Percentiles rank a stretch among this genome's conserved stretches.
Evolutionary conservation across 1,284 basidiomycete genomes (phyloP).

Genomic region (Puccinia triticina): DNA sequence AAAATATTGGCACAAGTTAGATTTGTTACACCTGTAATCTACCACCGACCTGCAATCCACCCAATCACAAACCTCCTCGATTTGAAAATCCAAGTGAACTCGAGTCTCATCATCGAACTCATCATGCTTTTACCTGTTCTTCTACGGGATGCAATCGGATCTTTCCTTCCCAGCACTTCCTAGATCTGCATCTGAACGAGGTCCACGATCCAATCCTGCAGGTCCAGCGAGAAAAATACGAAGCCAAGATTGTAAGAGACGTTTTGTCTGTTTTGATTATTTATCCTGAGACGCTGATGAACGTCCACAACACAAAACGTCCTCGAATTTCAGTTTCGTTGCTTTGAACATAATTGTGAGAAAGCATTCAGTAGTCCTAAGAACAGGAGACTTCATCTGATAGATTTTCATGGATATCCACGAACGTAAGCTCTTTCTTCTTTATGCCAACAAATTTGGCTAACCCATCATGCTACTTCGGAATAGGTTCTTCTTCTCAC

Average conservation of each 20-base stretch:
- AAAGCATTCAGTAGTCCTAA: constrained; percentile 29
- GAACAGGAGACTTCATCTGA: constrained; percentile 44
- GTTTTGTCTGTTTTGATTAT: not conserved
- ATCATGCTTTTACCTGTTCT: constrained; percentile 47
- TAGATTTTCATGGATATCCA: constrained; percentile 41
- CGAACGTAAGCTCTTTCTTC: constrained; percentile 32
- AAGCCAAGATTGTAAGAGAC: constrained; percentile 1
- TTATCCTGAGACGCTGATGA: not conserved
- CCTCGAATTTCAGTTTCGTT: constrained; percentile 23
- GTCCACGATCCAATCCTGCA: constrained; percentile 34
- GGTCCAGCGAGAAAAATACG: not conserved
- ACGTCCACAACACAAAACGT: not conserved
- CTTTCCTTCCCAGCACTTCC: constrained; percentile 44
- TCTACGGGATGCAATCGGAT: not conserved
- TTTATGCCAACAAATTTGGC: not conserved
- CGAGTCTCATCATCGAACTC: constrained; percentile 44
- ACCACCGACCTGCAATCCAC: constrained; percentile 44
- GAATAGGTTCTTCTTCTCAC: constrained; percentile 42
- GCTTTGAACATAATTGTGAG: constrained; percentile 39
- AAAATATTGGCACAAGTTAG: not conserved
- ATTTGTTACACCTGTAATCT: constrained; percentile 28
- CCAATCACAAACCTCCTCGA: constrained; percentile 1
- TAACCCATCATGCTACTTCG: too few species aligned
- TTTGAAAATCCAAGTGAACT: constrained; percentile 18
- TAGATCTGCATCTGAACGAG: constrained; percentile 43